Evolutionary conservation across 106 monocot genomes (phyloP).

Genomic region (Gastrodia elata): DNA sequence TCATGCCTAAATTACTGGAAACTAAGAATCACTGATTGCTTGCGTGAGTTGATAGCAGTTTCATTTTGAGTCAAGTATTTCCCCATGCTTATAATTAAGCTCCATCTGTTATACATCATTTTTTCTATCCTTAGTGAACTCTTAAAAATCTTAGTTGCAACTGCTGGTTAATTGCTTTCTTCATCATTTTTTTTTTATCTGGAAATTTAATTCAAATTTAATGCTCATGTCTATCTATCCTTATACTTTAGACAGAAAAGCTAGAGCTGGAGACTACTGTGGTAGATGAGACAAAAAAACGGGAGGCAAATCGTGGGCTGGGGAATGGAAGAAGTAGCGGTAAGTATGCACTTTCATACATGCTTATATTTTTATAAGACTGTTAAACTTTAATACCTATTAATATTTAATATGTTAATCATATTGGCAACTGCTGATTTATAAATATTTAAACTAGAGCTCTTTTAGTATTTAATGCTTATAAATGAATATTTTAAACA

Average conservation of each 20-base stretch:
- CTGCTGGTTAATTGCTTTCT: slow-evolving; percentile 2
- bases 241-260: slow-evolving; percentile 76
- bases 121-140: neutral
- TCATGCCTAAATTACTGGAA: neutral
- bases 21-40: neutral
- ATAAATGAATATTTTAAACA: neutral
- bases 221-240: neutral
- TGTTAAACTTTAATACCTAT: neutral
- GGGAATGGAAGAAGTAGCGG: slow-evolving; percentile 84
- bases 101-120: neutral
- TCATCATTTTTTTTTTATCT: neutral
- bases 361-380: neutral
- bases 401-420: neutral
- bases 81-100: neutral
- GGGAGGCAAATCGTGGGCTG: slow-evolving; percentile 53
- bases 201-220: neutral
- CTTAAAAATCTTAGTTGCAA: neutral
- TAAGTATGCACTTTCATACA: slow-evolving; percentile 20
- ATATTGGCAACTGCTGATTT: neutral
- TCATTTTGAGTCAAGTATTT: neutral
- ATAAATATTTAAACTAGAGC: neutral
- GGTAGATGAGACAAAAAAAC: slow-evolving; percentile 81
- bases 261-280: slow-evolving; percentile 95
- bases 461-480: neutral
- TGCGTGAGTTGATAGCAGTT: neutral